Evolutionary conservation across 352 stramenopile genomes (phyloP), one percentile per base, ranked within the genome.

Genomic region (Phytophthora crassamura): DNA sequence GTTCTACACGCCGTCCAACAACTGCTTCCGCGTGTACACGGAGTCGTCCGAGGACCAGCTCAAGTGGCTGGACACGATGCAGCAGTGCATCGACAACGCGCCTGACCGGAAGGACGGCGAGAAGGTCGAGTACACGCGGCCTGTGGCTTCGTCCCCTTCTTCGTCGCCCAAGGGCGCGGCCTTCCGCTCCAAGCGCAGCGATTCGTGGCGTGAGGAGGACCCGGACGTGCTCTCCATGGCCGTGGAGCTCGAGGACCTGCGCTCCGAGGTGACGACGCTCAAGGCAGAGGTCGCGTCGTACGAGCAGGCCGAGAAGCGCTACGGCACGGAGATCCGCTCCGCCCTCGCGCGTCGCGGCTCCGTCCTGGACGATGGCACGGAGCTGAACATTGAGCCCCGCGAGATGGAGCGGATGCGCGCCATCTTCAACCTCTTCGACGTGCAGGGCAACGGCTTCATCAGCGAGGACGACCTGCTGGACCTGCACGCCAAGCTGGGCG

Each of bases 391-490:
- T 53, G 83, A 94, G 50, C 86, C 84, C 6, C 77, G 78, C 12
- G 86, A 94, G 69, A 90, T 94, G 80, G 86, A 94, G 67, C 86
- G 86, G 52, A 94, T 94, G 86, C 86, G 86, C 38, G 79, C 77
- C 22, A 93, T 94, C 70, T 94, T 93, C 47, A 80, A 86, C 51
- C 80, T 94, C 32, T 94, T 94, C 49, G 86, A 94, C 63, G 73
- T 86, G 59, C 83, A 94, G 65, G 78, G 79, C 66, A 88, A 91
- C 59, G 86, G 86, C 16, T 91, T 84, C 74, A 93, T 94, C 56
- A 81, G 74, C 16, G 82, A 89, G 49, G 79, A 89, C 50, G 86
- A 94, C 61, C 66, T 94, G 28, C 48, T 93, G 20, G 84, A 93
- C 55, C 70, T 95, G 43, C 87, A 95, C 69, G 82, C 83, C 43